Evolutionary conservation across 352 stramenopile species (phyloP), one percentile per base, ranked within the genome.

Genomic region (Pelagophyceae sp.): DNA sequence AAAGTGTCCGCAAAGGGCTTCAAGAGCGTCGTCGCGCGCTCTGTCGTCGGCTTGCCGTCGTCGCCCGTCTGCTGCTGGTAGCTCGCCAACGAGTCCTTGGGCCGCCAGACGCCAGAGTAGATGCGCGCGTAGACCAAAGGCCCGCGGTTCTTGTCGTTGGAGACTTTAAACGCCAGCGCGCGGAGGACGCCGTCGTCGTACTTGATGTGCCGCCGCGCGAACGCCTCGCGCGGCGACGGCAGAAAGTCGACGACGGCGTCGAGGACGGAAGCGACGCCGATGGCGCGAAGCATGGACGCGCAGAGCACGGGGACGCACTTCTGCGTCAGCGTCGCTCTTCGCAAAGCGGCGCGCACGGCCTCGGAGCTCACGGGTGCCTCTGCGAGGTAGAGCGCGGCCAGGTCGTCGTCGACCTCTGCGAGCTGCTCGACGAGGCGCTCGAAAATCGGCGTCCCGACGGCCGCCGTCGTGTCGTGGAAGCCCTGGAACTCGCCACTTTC

Each of bases 341-440:
- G 64, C 20, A 90, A 72, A 19, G 83, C 83, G 23, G 76, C 72
- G 80, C 80, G 78, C 63, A 91, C 78, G 72, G 96, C 87, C 60
- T 93, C 90, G 6, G 86, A 82, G 0, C 78, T 88, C 11, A 89
- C 87, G 80, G 97, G 89, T 78, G 98, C 88, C 76, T 99, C 94
- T 81, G 94, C 92, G 0, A 99, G 81, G 83, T 98, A 99, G 50
- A 96, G 82, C 86, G 99, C 95, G 51, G 89, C 94, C 77, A 98
- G 97, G 25, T 92, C 87, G 71, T 99, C 95, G 85, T 99, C 95
- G 1, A 98, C 89, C 80, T 99, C 93, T 0, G 95, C 95, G 71
- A 99, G 85, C 17, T 83, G 81, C 82, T 97, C 92, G 76, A 99
- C 92, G 50, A 67, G 23, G 58, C 58, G 15, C 58, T 54, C 58